A percentile compares a stretch with the other conserved stretches of the same genome.
phyloP scores from a whole-genome alignment of 2,329 filamentous ascomycete species.

The Leptographium flavum region DNA sequence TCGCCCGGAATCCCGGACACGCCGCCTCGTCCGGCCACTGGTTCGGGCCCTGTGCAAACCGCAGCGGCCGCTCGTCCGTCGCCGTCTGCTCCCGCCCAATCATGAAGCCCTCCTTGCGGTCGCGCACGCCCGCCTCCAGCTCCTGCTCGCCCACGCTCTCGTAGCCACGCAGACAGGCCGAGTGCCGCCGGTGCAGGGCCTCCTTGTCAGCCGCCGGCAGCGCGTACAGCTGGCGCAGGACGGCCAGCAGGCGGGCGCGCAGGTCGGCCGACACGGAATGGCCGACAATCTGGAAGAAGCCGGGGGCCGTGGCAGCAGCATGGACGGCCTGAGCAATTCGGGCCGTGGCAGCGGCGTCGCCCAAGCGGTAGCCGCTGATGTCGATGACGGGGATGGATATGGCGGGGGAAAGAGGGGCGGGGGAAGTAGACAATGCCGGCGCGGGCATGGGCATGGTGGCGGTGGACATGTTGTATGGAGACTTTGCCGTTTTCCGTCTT shows the following conservation, averaged over 20 bases:
- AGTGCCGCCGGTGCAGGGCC: constrained; percentile 11
- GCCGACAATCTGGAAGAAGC: constrained; percentile 22
- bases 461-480: no score
- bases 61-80: constrained; percentile 8
- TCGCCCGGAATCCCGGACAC: constrained; percentile 1
- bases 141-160: constrained; percentile 14
- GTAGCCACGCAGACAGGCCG: constrained; percentile 15
- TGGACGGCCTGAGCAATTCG: background rate
- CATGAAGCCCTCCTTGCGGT: constrained; percentile 21
- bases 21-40: constrained; percentile 14
- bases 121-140: constrained; percentile 13
- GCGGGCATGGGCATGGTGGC: no score
- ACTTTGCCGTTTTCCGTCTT: background rate
- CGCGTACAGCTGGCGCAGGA: constrained; percentile 16
- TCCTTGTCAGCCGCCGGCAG: constrained; percentile 17
- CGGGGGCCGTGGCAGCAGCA: constrained; percentile 14
- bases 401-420: background rate
- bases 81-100: constrained; percentile 14
- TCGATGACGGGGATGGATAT: constrained; percentile 16
- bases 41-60: constrained; percentile 13
- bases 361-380: constrained; percentile 14
- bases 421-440: no score
- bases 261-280: constrained; percentile 17
- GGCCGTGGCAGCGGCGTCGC: background rate
- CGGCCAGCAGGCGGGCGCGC: constrained; percentile 14